A percentile compares a stretch with the other conserved stretches of the same genome.
Evolutionary conservation across 768 basidiomycete species (phyloP).

Genomic region (Strobilomyces dryophilus): DNA sequence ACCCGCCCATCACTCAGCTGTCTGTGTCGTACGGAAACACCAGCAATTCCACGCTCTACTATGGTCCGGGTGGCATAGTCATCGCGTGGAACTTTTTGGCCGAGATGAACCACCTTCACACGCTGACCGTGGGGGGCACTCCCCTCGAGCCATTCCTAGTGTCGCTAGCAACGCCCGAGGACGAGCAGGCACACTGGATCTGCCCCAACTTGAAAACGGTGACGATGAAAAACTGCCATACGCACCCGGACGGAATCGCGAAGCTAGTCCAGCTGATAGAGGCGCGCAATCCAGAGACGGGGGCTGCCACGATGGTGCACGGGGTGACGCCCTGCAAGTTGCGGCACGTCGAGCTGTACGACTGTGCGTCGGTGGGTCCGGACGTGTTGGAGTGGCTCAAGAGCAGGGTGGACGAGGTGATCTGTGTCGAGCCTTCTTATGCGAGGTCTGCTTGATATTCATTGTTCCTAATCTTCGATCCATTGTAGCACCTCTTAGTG

Average conservation of each 20-base stretch:
- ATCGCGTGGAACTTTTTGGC: constrained; percentile 65
- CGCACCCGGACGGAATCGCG: constrained; percentile 58
- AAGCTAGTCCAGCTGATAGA: constrained; percentile 73
- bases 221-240: constrained; percentile 60
- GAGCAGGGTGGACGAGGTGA: constrained; percentile 55
- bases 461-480: background rate
- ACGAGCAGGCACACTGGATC: constrained; percentile 54
- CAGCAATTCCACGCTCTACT: constrained; percentile 45
- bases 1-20: constrained; percentile 54
- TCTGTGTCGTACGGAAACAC: constrained; percentile 55
- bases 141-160: constrained; percentile 60
- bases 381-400: constrained; percentile 71
- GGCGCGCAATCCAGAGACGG: constrained; percentile 57
- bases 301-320: constrained; percentile 33
- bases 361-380: constrained; percentile 60
- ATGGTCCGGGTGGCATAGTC: constrained; percentile 52
- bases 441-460: constrained; percentile 33
- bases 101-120: constrained; percentile 55
- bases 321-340: constrained; percentile 53
- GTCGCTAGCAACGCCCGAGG: constrained; percentile 56
- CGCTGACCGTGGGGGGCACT: constrained; percentile 60
- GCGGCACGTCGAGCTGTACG: constrained; percentile 56
- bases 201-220: constrained; percentile 61
- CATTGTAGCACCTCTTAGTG: constrained; percentile 3
- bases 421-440: constrained; percentile 55